Percentiles rank a stretch among this genome's conserved stretches.
phyloP scores from a whole-genome alignment of 768 basidiomycete species.

The Leccinum broughii region DNA sequence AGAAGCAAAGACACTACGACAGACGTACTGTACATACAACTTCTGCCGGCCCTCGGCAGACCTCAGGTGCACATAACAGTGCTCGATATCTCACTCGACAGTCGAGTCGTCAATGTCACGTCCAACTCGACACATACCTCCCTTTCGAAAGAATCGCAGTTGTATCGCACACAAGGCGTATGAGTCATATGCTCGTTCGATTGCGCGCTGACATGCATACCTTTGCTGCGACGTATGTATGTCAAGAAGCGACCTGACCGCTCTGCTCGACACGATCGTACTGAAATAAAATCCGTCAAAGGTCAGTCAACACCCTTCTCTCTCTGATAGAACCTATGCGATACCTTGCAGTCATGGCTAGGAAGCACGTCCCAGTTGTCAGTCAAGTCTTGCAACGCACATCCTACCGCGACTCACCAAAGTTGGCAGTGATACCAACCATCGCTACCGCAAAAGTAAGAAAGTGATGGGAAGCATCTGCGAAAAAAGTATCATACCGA shows the following conservation, averaged over 20 bases:
- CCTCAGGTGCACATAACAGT: not conserved
- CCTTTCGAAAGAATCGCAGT: not conserved
- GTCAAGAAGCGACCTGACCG: conserved; percentile 18
- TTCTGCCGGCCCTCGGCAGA: not conserved
- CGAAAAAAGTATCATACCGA: not conserved
- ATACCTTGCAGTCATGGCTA: conserved; percentile 24
- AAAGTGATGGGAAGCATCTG: not conserved
- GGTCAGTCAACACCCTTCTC: not conserved
- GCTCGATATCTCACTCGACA: not conserved
- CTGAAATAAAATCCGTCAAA: conserved; percentile 6
- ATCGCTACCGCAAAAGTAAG: conserved; percentile 8
- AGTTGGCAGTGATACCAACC: not conserved
- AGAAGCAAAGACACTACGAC: no score
- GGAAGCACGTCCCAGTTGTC: not conserved
- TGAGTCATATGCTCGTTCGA: not conserved
- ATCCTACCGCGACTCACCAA: conserved; percentile 12
- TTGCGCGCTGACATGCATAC: not conserved
- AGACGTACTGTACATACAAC: not conserved
- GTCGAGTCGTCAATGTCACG: not conserved
- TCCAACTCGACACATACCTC: not conserved
- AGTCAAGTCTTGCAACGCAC: not conserved
- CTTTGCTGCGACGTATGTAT: not conserved
- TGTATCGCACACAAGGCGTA: not conserved
- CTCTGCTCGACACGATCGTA: conserved; percentile 20
- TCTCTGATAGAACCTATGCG: not conserved